These are phyloP conservation scores for Phytophthora constricta DNA, from an alignment of 352 stramenopile species.

Conservation along the genomic window DNA sequence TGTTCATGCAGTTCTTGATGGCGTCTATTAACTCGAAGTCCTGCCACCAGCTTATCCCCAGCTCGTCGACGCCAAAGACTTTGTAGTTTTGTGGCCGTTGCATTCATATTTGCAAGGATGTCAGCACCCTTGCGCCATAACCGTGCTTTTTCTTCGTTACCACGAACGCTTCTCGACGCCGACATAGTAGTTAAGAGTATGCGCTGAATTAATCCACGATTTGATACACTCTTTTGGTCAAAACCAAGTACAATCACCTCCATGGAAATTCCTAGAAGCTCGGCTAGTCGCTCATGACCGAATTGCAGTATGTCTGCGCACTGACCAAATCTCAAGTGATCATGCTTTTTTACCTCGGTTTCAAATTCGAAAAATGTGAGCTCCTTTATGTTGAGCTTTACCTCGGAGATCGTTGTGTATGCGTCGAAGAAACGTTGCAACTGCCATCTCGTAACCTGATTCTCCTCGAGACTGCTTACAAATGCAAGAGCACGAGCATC, in stretches of 20 bases:
- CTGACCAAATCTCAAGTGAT: constrained; percentile 48
- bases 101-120: constrained; percentile 47
- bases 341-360: constrained; percentile 56
- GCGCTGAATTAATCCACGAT: constrained; percentile 14
- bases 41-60: constrained; percentile 46
- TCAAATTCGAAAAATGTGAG: constrained; percentile 62
- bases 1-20: constrained; percentile 42
- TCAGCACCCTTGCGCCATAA: constrained; percentile 37
- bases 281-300: constrained; percentile 63
- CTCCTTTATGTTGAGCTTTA: constrained; percentile 62
- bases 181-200: constrained; percentile 27
- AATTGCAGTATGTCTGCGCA: constrained; percentile 68
- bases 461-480: constrained; percentile 48
- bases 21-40: constrained; percentile 41
- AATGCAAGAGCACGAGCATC: constrained; percentile 70
- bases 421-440: constrained; percentile 68
- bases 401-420: constrained; percentile 58
- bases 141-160: constrained; percentile 35
- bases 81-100: constrained; percentile 48
- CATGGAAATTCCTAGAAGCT: constrained; percentile 56
- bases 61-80: constrained; percentile 59
- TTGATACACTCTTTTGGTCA: neutral
- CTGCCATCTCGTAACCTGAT: constrained; percentile 63
- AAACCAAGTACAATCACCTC: constrained; percentile 43
- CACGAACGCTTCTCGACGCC: constrained; percentile 18